phyloP scores from a whole-genome alignment of 2,329 filamentous ascomycete genomes.

The Zalaria sp. region DNA sequence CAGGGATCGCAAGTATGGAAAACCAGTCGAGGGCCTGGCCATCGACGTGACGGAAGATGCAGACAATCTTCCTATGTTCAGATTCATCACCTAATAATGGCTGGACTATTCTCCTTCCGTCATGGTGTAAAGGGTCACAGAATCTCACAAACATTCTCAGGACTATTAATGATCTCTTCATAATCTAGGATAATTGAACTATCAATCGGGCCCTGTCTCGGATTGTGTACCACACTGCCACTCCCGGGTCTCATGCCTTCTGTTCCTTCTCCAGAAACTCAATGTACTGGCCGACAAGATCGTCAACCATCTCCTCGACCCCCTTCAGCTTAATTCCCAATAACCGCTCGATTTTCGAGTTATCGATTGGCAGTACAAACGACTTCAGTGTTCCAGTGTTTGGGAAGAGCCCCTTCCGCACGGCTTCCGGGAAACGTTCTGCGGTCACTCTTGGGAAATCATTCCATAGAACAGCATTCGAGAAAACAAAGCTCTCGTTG shows the following conservation, averaged over 20 bases:
- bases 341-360: conserved; percentile 7
- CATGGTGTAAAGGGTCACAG: too few species aligned
- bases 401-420: conserved; percentile 4
- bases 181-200: too few species aligned
- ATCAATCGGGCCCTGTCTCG: too few species aligned
- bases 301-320: conserved; percentile 8
- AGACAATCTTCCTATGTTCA: too few species aligned
- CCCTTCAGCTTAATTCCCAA: conserved; percentile 8
- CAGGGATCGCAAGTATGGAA: too few species aligned
- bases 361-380: conserved; percentile 4
- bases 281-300: conserved; percentile 7
- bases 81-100: too few species aligned
- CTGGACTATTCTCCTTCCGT: too few species aligned
- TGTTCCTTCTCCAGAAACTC: conserved; percentile 4
- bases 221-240: too few species aligned
- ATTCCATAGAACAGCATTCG: conserved; percentile 5
- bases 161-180: too few species aligned
- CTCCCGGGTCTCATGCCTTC: not conserved
- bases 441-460: conserved; percentile 7
- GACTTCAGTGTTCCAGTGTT: conserved; percentile 7
- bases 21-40: too few species aligned
- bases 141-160: too few species aligned
- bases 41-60: too few species aligned
- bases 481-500: conserved; percentile 2
- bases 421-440: conserved; percentile 8